Conservation (phyloP, 2,329 filamentous ascomycete genomes). For the Microdochium paspali region DNA sequence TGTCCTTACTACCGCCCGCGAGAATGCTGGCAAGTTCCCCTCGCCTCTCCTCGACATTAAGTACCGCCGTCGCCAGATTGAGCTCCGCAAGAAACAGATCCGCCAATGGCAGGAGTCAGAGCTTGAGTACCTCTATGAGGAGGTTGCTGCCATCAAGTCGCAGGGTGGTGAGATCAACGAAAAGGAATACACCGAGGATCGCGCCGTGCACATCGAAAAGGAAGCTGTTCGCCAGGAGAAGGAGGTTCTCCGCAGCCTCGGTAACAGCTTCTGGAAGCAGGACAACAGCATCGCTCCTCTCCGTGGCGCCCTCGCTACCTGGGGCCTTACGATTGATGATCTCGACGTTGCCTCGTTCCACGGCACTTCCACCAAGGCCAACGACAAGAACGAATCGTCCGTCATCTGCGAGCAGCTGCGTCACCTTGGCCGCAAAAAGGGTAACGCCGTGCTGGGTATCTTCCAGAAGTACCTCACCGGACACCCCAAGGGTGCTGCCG, state of each 20-base stretch:
- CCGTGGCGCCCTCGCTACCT: constrained; percentile 90
- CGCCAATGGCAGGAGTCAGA: constrained; percentile 96
- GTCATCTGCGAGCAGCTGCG: constrained; percentile 94
- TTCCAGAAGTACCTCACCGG: constrained; percentile 99
- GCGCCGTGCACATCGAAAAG: constrained; percentile 75
- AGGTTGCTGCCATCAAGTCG: constrained; percentile 83
- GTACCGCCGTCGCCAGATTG: constrained; percentile 90
- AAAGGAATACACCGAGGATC: constrained; percentile 76
- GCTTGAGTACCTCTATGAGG: constrained; percentile 84
- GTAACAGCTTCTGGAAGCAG: constrained; percentile 99
- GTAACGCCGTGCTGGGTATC: constrained; percentile 90
- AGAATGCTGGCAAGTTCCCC: constrained; percentile 83
- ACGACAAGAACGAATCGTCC: constrained; percentile 99
- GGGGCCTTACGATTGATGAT: constrained; percentile 96
- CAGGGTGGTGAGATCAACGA: constrained; percentile 70
- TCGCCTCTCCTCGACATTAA: constrained; percentile 95
- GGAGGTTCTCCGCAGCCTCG: constrained; percentile 83
- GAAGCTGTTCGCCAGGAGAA: constrained; percentile 87
- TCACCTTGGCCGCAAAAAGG: constrained; percentile 91
- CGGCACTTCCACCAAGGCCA: constrained; percentile 95
- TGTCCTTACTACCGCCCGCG: constrained; percentile 90
- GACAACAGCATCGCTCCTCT: constrained; percentile 90
- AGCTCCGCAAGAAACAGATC: constrained; percentile 88
- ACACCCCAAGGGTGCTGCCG: constrained; percentile 97
- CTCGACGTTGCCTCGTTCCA: constrained; percentile 95